Conservation (phyloP, 139 green algal genomes). For the Coccomyxa sp. region DNA sequence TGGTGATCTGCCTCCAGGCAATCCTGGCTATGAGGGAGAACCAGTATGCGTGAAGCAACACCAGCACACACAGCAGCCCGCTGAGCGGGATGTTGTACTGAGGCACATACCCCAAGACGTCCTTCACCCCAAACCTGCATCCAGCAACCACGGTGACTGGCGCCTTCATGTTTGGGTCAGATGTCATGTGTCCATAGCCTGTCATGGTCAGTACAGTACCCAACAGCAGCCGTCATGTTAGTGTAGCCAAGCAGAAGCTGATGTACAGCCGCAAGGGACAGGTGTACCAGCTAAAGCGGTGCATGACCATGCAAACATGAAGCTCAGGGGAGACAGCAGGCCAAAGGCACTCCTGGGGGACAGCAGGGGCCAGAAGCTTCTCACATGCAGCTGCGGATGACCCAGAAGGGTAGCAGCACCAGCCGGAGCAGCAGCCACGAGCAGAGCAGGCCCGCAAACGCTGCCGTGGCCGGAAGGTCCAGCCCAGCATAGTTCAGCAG, state of each 20-base stretch:
- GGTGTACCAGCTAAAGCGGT: not conserved
- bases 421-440: constrained; percentile 58
- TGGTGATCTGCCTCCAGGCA: constrained; percentile 26
- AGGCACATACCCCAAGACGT: constrained; percentile 30
- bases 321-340: not conserved
- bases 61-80: constrained; percentile 42
- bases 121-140: constrained; percentile 24
- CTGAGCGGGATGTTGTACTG: constrained; percentile 44
- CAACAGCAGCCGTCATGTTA: not conserved
- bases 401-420: constrained; percentile 41
- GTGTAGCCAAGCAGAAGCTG: not conserved
- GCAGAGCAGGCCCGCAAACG: constrained; percentile 53
- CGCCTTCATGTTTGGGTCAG: not conserved
- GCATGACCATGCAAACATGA: not conserved
- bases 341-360: not conserved
- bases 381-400: constrained; percentile 47
- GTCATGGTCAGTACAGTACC: not conserved
- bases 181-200: not conserved
- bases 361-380: not conserved
- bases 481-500: constrained; percentile 52
- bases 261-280: not conserved
- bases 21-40: constrained; percentile 62
- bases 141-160: not conserved
- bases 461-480: constrained; percentile 26
- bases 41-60: constrained; percentile 77